Evolutionary conservation across 148 eudicot species (phyloP), one percentile per base, ranked within the genome.

Genomic region (Nepenthes gracilis): DNA sequence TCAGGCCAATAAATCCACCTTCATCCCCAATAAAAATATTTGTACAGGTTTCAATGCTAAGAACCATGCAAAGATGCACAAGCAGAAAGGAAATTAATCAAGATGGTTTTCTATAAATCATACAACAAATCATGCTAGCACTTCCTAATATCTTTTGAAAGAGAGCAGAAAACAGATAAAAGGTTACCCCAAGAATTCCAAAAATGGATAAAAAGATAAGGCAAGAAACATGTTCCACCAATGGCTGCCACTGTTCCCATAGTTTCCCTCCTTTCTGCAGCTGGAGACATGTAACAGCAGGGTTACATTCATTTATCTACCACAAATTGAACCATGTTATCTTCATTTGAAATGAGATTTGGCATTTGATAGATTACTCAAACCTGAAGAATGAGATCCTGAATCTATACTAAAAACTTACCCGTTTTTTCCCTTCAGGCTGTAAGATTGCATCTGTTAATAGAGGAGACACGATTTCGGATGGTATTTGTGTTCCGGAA

Each of bases 121-220:
- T 3, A 40, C 45, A 40, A 4, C 45, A 0, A 35, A 62, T 59
- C 61, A 65, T 43, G 65, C 33, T 57, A 59, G 32, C 55, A 52
- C 32, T 43, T 13, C 36, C 15, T 43, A 35, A 1, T 33, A 36
- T 47, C 33, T 60, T n/a, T 45, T 34, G 12, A 3, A 14, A 9
- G 12, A 15, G 6, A 62, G n/a, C 6, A 12, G 43, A 62, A 62
- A 52, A 32, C 58, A 53, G n/a, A 47, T 13, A 65, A 12, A 34
- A 37, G 1, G 54, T 62, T 69, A 77, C 94, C 94, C 97, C 87
- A 56, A 85, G 77, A 70, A 89, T 84, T 54, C 97, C 97, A 58
- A 82, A 82, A 40, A 84, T 72, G 38, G 94, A 75, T 40, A 83
- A 79, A 70, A 80, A 78, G 54, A 80, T 14, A 38, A 86, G 83